phyloP scores from a whole-genome alignment of 73 alveolate species.

The Symbiodinium pilosum region DNA sequence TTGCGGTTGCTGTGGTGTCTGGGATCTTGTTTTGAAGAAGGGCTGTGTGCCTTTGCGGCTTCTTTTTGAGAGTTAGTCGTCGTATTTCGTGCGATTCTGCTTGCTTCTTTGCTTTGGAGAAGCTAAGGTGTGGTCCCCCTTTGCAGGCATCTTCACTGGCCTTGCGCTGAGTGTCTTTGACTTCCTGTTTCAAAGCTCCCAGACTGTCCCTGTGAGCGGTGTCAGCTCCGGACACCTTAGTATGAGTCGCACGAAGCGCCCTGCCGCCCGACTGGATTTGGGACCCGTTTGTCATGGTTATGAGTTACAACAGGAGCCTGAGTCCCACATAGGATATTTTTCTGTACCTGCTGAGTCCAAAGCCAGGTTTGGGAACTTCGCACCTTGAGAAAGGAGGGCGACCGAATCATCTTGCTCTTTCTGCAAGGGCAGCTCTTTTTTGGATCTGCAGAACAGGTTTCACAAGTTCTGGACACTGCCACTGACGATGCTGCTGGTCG shows the following conservation, averaged over 20 bases:
- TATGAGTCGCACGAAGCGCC: constrained; percentile 84
- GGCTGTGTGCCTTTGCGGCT: no score
- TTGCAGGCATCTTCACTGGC: constrained; percentile 70
- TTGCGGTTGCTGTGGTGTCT: constrained; percentile 78
- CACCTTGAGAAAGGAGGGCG: constrained; percentile 33
- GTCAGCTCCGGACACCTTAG: constrained; percentile 66
- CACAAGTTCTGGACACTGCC: constrained; percentile 41
- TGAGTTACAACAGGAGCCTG: no score
- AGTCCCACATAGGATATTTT: no score
- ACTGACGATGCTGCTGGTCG: constrained; percentile 40
- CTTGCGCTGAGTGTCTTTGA: constrained; percentile 43
- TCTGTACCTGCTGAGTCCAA: no score
- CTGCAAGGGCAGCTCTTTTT: constrained; percentile 78
- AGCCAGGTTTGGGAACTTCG: constrained; percentile 92
- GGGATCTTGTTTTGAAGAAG: no score
- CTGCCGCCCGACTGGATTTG: no score
- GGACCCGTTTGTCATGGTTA: no score
- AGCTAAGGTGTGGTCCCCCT: constrained; percentile 47
- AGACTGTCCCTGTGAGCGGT: constrained; percentile 17
- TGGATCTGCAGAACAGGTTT: constrained; percentile 71
- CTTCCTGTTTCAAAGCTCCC: constrained; percentile 57
- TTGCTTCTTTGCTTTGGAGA: constrained; percentile 38
- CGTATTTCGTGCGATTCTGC: constrained; percentile 40
- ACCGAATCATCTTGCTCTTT: constrained; percentile 48
- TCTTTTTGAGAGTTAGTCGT: constrained; percentile 9